Evolutionary conservation across 768 basidiomycete species (phyloP), one percentile per base, ranked within the genome.

Genomic region (Chalciporus chontae): DNA sequence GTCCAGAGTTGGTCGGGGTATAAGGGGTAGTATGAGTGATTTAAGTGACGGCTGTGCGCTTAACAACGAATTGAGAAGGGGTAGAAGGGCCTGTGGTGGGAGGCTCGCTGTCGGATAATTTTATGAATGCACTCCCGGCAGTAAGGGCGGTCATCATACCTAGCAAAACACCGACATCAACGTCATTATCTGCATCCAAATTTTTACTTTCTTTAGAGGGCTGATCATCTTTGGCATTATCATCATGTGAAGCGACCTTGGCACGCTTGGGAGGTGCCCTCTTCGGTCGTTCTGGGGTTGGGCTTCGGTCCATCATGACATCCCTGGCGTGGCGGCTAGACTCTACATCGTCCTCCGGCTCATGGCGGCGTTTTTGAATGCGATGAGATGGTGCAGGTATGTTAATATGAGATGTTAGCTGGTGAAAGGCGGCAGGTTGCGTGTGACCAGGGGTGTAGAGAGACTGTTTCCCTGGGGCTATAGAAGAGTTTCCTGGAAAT

Each of bases 1-100:
- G 26, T 89, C 85, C 50, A 91, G 71, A 2, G 89, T 85, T 13
- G 90, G 90, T n/a, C 87, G 81, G 44, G 90, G 90, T 61, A 93
- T 90, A 32, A 93, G 73, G 27, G 84, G 82, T 32, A 93, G 69
- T 48, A 93, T 77, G 8, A 78, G 68, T 2, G 82, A 75, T 66
- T 89, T 93, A 42, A 93, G 71, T 3, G 78, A 73, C 0, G 90
- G 90, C 54, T 90, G 82, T 1, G 74, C 68, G 50, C 76, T 74
- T 21, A 93, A 70, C 48, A 93, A 71, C 10, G 87, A 78, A 23
- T 77, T 84, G 18, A 93, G 68, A 34, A 92, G 72, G 3, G 88
- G 87, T 24, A 92, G 71, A 15, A 90, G 73, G 9, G 89, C 85
- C 64, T 90, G 81, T 4, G 84, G 73, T 39, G 90, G 90, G 43